phyloP scores from a whole-genome alignment of 2,329 filamentous ascomycete species.

The Botrytis pseudocinerea region DNA sequence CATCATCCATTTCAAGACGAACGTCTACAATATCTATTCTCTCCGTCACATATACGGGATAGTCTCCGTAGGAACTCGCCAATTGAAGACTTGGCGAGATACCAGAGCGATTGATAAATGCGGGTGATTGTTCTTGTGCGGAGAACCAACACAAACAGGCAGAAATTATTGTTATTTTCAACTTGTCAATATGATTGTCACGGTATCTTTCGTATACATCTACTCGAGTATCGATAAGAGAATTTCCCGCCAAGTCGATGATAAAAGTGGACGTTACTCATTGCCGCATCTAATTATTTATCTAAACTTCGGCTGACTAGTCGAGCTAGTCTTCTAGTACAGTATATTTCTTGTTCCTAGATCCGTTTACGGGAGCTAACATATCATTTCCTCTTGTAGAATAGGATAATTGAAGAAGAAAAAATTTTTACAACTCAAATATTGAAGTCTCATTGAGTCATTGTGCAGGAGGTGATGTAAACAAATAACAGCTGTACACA shows the following conservation, averaged over 20 bases:
- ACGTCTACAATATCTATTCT: background rate
- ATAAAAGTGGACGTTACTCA: background rate
- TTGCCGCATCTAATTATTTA: background rate
- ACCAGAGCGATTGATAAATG: constrained; percentile 1
- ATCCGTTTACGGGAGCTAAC: background rate
- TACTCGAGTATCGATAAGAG: background rate
- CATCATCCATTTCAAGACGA: background rate
- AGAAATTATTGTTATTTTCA: background rate
- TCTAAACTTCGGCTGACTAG: background rate
- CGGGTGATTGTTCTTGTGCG: background rate
- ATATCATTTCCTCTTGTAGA: background rate
- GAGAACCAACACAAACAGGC: background rate
- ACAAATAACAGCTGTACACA: background rate
- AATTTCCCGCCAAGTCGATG: background rate
- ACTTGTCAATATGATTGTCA: background rate
- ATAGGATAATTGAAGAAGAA: background rate
- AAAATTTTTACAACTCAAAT: background rate
- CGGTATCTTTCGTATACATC: background rate
- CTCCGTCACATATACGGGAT: background rate
- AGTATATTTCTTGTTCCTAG: background rate
- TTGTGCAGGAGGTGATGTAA: background rate
- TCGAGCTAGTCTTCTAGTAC: background rate
- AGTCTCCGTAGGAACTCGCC: background rate
- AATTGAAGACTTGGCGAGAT: background rate
- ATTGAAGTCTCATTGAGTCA: background rate